phyloP scores from a whole-genome alignment of 805 yeast species.

The Metschnikowia lachancei region DNA sequence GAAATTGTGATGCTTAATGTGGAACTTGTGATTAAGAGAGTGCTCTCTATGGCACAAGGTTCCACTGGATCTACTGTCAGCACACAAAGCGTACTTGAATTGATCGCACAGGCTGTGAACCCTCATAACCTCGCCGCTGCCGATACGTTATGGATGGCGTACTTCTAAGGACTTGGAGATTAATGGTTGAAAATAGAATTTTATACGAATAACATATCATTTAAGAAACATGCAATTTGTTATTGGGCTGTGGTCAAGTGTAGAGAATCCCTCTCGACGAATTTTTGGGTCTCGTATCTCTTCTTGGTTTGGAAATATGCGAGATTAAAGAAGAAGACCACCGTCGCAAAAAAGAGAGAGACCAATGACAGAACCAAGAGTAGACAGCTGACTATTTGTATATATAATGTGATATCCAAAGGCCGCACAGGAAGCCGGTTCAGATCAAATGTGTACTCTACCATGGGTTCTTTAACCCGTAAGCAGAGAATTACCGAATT shows the following conservation, averaged over 20 bases:
- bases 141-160: conserved; percentile 95
- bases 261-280: not conserved
- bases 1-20: conserved; percentile 88
- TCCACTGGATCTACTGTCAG: conserved; percentile 69
- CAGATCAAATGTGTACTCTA: conserved; percentile 25
- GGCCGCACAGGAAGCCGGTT: conserved; percentile 14
- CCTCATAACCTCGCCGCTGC: conserved; percentile 90
- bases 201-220: not conserved
- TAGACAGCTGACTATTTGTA: conserved; percentile 21
- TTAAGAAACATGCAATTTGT: not conserved
- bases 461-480: conserved; percentile 23
- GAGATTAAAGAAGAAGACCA: conserved; percentile 10
- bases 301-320: conserved; percentile 4
- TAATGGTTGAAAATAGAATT: not conserved
- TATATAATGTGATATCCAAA: conserved; percentile 30
- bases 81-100: conserved; percentile 84
- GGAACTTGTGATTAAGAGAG: conserved; percentile 76
- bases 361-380: conserved; percentile 16
- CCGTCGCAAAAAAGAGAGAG: conserved; percentile 18
- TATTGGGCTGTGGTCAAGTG: not conserved
- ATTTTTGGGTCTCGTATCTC: not conserved
- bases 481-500: conserved; percentile 22
- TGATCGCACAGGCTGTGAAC: conserved; percentile 91
- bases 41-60: conserved; percentile 62
- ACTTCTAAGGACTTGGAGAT: conserved; percentile 45